These are phyloP conservation scores for Calvatia gigantea DNA, from an alignment of 768 basidiomycete species.

Conservation along the genomic window DNA sequence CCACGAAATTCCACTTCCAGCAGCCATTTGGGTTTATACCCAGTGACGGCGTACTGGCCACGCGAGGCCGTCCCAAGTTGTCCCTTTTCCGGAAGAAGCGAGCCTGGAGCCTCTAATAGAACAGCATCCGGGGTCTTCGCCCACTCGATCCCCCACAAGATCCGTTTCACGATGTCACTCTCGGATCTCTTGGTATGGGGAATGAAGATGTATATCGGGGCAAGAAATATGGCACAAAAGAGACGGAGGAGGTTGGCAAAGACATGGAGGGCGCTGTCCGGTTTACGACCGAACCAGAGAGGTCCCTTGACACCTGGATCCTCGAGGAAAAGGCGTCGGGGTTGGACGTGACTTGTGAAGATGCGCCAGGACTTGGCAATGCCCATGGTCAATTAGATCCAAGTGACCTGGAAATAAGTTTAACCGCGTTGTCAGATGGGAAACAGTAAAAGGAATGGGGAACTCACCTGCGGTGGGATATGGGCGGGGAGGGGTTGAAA, in stretches of 20 bases:
- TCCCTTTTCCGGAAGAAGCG: neutral
- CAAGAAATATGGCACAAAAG: neutral
- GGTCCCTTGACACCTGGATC: constrained; percentile 6
- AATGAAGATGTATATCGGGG: neutral
- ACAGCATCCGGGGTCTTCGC: constrained; percentile 4
- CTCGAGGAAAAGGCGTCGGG: constrained; percentile 2
- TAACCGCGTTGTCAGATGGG: too few relatives aligned
- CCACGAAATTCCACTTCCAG: constrained; percentile 3
- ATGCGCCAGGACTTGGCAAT: neutral
- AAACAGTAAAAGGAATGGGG: too few relatives aligned
- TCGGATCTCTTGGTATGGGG: neutral
- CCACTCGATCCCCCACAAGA: constrained; percentile 9
- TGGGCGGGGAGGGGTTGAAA: too few relatives aligned
- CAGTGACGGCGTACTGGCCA: constrained; percentile 7
- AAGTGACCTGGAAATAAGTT: neutral
- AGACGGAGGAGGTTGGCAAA: constrained; percentile 3
- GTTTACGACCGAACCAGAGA: constrained; percentile 8
- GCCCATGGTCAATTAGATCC: neutral
- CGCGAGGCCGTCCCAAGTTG: neutral
- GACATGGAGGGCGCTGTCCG: neutral
- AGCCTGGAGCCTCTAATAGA: neutral
- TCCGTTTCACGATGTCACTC: neutral
- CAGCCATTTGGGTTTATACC: constrained; percentile 6
- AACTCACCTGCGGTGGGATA: too few relatives aligned
- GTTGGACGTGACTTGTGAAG: neutral